Evolutionary conservation across 2,329 filamentous ascomycete genomes (phyloP).

Genomic region (Cladophialophora yegresii): DNA sequence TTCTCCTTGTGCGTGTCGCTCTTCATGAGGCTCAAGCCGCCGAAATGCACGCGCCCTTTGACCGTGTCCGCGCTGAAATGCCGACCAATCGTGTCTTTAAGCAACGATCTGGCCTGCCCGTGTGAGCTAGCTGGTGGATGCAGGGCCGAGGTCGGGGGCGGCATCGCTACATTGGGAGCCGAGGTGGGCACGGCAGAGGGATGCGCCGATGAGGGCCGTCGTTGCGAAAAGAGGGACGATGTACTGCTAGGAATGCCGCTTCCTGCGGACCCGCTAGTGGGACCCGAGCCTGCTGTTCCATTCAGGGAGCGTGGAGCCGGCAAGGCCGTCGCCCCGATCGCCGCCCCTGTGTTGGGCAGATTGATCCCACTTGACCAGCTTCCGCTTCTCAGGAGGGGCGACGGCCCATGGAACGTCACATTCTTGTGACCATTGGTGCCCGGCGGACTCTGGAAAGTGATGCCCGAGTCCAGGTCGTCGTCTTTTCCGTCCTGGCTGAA

Average conservation of each 20-base stretch:
- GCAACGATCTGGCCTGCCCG: slow-evolving; percentile 17
- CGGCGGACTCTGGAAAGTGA: slow-evolving; percentile 31
- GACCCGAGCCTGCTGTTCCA: slow-evolving; percentile 2
- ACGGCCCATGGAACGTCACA: slow-evolving; percentile 18
- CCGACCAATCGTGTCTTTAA: slow-evolving; percentile 35
- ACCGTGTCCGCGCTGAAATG: slow-evolving; percentile 30
- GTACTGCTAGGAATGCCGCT: slow-evolving; percentile 1
- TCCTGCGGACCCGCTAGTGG: neutral
- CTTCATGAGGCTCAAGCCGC: slow-evolving; percentile 23
- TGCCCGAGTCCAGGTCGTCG: slow-evolving; percentile 32
- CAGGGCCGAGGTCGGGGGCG: neutral
- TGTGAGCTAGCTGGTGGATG: slow-evolving; percentile 15
- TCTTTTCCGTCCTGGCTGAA: slow-evolving; percentile 32
- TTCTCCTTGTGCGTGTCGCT: slow-evolving; percentile 12
- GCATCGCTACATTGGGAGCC: neutral
- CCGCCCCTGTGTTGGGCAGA: slow-evolving; percentile 1
- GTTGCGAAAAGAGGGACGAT: slow-evolving; percentile 2
- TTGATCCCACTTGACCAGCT: slow-evolving; percentile 26
- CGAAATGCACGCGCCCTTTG: slow-evolving; percentile 32
- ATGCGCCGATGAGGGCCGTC: slow-evolving; percentile 7
- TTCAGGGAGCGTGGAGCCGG: neutral
- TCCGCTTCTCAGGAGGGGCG: slow-evolving; percentile 24
- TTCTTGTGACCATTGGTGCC: slow-evolving; percentile 24
- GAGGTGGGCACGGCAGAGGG: slow-evolving; percentile 1
- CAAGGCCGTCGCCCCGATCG: neutral